These are phyloP conservation scores for Geranium incanum DNA, from an alignment of 441 rosid genomes.

Conservation along the genomic window DNA sequence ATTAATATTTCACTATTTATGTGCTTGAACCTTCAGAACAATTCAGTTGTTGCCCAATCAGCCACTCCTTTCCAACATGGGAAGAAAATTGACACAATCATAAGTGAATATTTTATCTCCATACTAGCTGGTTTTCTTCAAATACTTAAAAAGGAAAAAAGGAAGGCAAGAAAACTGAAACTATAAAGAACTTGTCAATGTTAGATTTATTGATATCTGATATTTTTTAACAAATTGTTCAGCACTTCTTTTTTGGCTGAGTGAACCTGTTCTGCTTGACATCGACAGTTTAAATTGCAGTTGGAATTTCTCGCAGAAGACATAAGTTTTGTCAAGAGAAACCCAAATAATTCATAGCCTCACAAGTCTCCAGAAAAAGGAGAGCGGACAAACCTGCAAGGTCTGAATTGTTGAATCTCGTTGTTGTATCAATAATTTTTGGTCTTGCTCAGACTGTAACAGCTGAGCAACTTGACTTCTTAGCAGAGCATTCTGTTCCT, in stretches of 20 bases:
- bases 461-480: slow-evolving; percentile 69
- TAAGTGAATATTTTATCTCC: neutral
- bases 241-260: neutral
- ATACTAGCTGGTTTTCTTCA: neutral
- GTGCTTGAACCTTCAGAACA: neutral
- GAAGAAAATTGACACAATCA: neutral
- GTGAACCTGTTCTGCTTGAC: neutral
- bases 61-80: neutral
- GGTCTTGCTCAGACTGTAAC: slow-evolving; percentile 68
- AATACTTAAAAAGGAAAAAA: neutral
- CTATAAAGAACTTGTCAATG: neutral
- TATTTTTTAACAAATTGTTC: neutral
- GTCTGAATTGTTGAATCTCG: slow-evolving; percentile 67
- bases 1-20: neutral
- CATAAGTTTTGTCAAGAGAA: slow-evolving; percentile 6
- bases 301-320: neutral
- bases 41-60: neutral
- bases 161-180: neutral
- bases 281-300: neutral
- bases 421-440: slow-evolving; percentile 61
- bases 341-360: neutral
- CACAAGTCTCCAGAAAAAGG: neutral
- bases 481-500: slow-evolving; percentile 81
- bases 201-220: neutral
- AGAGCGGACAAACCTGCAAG: slow-evolving; percentile 56